Conservation (phyloP, 805 yeast genomes). For the Myxozyma vanderwaltii region DNA sequence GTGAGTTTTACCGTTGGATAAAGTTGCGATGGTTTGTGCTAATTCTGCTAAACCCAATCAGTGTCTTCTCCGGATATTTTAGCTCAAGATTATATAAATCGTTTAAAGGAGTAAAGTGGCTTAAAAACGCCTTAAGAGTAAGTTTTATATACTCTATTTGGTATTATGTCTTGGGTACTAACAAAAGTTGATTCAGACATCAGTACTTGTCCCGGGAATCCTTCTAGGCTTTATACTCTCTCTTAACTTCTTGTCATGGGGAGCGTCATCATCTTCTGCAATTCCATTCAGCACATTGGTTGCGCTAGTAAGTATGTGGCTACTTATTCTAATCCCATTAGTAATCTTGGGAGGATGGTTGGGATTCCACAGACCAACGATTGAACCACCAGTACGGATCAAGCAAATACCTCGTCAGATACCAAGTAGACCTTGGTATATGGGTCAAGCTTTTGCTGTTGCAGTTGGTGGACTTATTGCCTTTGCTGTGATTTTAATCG, state of each 20-base stretch:
- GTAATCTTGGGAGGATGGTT: constrained; percentile 65
- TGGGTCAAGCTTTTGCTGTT: constrained; percentile 28
- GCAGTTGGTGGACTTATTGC: constrained; percentile 71
- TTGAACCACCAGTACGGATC: constrained; percentile 35
- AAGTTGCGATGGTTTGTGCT: no score
- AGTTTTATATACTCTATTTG: no score
- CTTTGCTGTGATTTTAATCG: constrained; percentile 78
- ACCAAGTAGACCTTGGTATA: constrained; percentile 33
- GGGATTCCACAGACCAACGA: constrained; percentile 41
- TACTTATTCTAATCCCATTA: constrained; percentile 71
- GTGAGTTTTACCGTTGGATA: constrained; percentile 1
- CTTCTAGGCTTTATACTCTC: constrained; percentile 55
- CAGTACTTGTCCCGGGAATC: constrained; percentile 41
- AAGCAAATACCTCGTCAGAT: constrained; percentile 43
- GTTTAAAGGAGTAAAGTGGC: constrained; percentile 49
- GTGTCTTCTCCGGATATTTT: constrained; percentile 66
- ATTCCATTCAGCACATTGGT: constrained; percentile 77
- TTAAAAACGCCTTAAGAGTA: constrained; percentile 38
- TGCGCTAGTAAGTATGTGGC: constrained; percentile 58
- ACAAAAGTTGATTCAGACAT: no score
- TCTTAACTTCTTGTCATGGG: constrained; percentile 73
- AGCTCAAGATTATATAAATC: constrained; percentile 64
- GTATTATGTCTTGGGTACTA: no score
- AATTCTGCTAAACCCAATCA: no score
- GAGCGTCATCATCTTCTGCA: constrained; percentile 70